These are phyloP conservation scores for Xylariaceae sp. DNA, from an alignment of 2,329 filamentous ascomycete genomes.

Conservation along the genomic window DNA sequence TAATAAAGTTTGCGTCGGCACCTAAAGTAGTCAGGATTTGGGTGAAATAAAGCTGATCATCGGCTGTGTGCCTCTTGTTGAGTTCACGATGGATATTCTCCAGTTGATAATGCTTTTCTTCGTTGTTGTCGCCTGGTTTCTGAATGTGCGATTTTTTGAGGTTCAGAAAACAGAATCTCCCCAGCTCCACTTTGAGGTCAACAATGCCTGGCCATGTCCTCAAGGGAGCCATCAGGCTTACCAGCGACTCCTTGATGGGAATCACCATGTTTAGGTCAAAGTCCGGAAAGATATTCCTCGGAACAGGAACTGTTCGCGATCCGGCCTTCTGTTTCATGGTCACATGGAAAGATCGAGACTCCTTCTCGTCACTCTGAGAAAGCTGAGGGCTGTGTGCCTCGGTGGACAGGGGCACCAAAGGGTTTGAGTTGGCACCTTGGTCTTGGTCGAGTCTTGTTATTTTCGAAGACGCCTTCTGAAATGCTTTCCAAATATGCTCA, in stretches of 20 bases:
- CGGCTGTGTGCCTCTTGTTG: conserved; percentile 13
- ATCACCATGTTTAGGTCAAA: conserved; percentile 23
- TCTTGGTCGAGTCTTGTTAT: no score
- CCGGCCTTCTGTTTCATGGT: conserved; percentile 33
- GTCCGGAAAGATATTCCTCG: neutral
- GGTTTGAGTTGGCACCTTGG: neutral
- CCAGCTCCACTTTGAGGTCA: conserved; percentile 24
- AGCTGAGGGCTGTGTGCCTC: neutral
- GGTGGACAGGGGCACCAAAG: neutral
- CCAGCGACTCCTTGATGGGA: conserved; percentile 19
- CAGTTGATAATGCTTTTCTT: conserved; percentile 18
- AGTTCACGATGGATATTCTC: conserved; percentile 12
- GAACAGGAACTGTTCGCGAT: neutral
- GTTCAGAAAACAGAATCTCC: conserved; percentile 24
- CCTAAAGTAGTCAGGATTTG: conserved; percentile 24
- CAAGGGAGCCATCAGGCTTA: conserved; percentile 11
- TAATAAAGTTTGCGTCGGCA: conserved; percentile 35
- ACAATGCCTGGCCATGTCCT: conserved; percentile 22
- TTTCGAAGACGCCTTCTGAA: neutral
- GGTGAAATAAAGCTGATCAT: conserved; percentile 19
- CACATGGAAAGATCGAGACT: conserved; percentile 15
- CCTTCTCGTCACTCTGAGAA: neutral
- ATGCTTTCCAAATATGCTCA: conserved; percentile 12
- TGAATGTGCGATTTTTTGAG: conserved; percentile 12
- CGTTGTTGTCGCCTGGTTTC: conserved; percentile 5